These are phyloP conservation scores for Trametes polyzona DNA, from an alignment of 1,284 basidiomycete genomes.

Conservation along the genomic window DNA sequence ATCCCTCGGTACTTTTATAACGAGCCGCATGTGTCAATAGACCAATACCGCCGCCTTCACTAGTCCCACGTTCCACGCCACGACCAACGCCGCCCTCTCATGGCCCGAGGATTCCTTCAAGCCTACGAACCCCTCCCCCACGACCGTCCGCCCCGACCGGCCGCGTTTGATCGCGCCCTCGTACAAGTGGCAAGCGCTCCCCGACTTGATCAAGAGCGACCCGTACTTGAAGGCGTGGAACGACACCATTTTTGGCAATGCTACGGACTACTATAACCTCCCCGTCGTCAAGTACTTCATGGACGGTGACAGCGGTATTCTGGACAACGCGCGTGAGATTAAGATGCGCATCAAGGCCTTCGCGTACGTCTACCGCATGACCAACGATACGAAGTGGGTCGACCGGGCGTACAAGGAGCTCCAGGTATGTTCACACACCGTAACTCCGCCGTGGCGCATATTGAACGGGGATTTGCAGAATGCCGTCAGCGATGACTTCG, in stretches of 20 bases:
- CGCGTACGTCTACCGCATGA: slow-evolving; percentile 89
- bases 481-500: slow-evolving; percentile 69
- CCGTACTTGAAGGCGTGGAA: slow-evolving; percentile 93
- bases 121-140: slow-evolving; percentile 61
- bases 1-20: not conserved
- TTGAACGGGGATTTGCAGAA: slow-evolving; percentile 48
- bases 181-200: slow-evolving; percentile 92
- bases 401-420: slow-evolving; percentile 88
- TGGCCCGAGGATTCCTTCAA: slow-evolving; percentile 83
- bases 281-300: slow-evolving; percentile 73
- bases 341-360: slow-evolving; percentile 94
- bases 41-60: slow-evolving; percentile 82
- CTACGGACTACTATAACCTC: slow-evolving; percentile 66
- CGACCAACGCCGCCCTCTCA: slow-evolving; percentile 50
- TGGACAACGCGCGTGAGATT: slow-evolving; percentile 90
- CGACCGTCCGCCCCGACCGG: slow-evolving; percentile 74
- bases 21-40: slow-evolving; percentile 42
- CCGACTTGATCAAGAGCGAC: slow-evolving; percentile 79
- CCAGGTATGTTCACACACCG: slow-evolving; percentile 51
- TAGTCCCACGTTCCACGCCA: slow-evolving; percentile 69
- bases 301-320: slow-evolving; percentile 90
- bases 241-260: slow-evolving; percentile 89
- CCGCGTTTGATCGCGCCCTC: slow-evolving; percentile 91
- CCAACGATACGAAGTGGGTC: slow-evolving; percentile 87
- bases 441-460: not conserved